Percentiles rank a stretch among this genome's conserved stretches.
Conservation (phyloP, 305 asterid genomes). For the Fraxinus baroniana region DNA sequence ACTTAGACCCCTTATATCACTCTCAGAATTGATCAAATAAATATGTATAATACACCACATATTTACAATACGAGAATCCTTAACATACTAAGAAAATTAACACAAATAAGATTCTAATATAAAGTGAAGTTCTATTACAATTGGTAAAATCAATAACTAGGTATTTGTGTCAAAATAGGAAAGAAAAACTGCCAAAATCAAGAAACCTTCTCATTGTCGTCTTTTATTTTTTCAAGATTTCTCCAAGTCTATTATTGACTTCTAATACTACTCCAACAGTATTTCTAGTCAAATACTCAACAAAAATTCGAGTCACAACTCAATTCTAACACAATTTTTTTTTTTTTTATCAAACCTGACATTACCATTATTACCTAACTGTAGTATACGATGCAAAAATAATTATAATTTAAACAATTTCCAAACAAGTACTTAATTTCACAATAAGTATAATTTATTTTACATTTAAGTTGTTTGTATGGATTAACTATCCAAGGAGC, state of each 20-base stretch:
- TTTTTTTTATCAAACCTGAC: background rate
- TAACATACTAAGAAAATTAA: too few relatives aligned
- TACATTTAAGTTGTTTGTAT: background rate
- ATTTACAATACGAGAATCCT: background rate
- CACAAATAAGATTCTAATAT: background rate
- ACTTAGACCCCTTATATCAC: background rate
- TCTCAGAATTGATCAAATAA: background rate
- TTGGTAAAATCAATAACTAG: background rate
- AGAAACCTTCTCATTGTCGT: background rate
- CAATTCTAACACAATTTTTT: too few relatives aligned
- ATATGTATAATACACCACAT: too few relatives aligned
- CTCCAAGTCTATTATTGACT: background rate
- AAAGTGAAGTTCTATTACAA: background rate
- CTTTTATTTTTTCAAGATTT: too few relatives aligned
- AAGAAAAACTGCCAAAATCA: background rate
- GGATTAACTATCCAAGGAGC: background rate
- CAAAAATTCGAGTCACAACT: background rate
- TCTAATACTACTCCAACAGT: background rate
- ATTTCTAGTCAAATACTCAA: too few relatives aligned
- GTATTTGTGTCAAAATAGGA: background rate
- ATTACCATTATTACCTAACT: background rate
- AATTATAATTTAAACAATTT: background rate
- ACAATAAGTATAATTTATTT: background rate
- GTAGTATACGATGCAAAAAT: background rate
- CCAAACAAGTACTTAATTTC: background rate